Evolutionary conservation across 257 asterid genomes (phyloP).

Genomic region (Plectranthus barbatus): DNA sequence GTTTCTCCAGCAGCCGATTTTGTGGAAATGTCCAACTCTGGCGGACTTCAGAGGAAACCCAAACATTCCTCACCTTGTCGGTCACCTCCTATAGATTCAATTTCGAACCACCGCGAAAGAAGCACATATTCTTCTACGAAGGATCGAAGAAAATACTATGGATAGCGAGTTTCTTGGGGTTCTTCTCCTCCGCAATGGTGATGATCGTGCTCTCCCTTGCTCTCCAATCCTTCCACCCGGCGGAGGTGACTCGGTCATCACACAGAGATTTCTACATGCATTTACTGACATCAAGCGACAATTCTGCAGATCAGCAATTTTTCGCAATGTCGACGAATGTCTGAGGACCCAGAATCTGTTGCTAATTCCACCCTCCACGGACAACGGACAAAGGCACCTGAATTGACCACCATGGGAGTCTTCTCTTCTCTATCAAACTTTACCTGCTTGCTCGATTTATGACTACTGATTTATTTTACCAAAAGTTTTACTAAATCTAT

Average conservation of each 20-base stretch:
- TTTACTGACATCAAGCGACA: conserved; percentile 19
- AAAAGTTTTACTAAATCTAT: too few species aligned
- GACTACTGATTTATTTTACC: too few species aligned
- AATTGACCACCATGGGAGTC: too few species aligned
- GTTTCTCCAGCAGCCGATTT: conserved; percentile 67
- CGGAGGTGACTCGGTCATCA: conserved; percentile 83
- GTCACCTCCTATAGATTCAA: conserved; percentile 14
- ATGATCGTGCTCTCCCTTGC: conserved; percentile 71
- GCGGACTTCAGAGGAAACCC: conserved; percentile 48
- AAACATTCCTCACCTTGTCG: conserved; percentile 35
- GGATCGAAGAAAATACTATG: conserved; percentile 53
- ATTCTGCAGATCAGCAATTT: conserved; percentile 52
- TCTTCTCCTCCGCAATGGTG: conserved; percentile 67
- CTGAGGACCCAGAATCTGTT: conserved; percentile 18
- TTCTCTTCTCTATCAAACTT: too few species aligned
- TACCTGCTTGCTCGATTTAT: too few species aligned
- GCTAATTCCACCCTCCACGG: too few species aligned
- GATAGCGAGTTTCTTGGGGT: conserved; percentile 61
- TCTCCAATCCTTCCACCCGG: conserved; percentile 80
- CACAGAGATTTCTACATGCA: conserved; percentile 33
- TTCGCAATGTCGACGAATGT: conserved; percentile 67
- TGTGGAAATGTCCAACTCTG: conserved; percentile 46
- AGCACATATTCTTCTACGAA: conserved; percentile 10
- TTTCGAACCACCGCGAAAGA: conserved; percentile 27
- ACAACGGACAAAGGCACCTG: too few species aligned